Conservation (phyloP, 495 filamentous ascomycete genomes). For the Pyrenula massariospora region DNA sequence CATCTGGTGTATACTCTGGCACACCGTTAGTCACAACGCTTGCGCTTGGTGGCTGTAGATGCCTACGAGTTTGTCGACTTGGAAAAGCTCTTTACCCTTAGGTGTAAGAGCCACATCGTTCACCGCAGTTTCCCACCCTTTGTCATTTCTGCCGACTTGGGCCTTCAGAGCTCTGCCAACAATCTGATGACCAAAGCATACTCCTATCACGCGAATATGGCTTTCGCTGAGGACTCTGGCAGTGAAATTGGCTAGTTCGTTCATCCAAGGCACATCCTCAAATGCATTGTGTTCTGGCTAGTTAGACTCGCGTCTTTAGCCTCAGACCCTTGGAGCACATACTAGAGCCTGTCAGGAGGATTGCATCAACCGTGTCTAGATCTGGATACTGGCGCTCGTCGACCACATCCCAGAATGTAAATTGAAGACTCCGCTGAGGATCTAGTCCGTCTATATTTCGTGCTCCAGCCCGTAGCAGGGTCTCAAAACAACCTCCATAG, state of each 20-base stretch:
- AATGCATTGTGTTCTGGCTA: conserved; percentile 43
- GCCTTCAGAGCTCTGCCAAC: conserved; percentile 63
- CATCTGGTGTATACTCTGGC: conserved; percentile 76
- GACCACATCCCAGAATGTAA: conserved; percentile 61
- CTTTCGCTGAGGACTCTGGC: conserved; percentile 42
- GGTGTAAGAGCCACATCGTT: conserved; percentile 55
- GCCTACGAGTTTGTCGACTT: conserved; percentile 53
- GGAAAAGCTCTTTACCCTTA: conserved; percentile 64
- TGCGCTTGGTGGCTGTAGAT: too few species aligned
- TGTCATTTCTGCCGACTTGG: conserved; percentile 51
- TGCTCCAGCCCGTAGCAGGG: conserved; percentile 44
- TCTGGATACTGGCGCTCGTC: conserved; percentile 46
- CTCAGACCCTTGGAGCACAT: too few species aligned
- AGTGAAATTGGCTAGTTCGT: conserved; percentile 60
- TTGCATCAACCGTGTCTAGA: conserved; percentile 63
- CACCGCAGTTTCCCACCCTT: conserved; percentile 76
- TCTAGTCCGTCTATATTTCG: conserved; percentile 18
- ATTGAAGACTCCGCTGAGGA: conserved; percentile 35
- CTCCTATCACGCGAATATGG: conserved; percentile 58
- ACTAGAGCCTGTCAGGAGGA: conserved; percentile 71
- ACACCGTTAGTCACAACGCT: neutral
- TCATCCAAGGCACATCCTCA: conserved; percentile 66
- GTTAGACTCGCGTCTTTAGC: neutral
- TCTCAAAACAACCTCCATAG: conserved; percentile 62
- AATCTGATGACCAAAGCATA: conserved; percentile 92